Evolutionary conservation across 2,329 filamentous ascomycete species (phyloP).

Genomic region (Stachybotrys chartarum): DNA sequence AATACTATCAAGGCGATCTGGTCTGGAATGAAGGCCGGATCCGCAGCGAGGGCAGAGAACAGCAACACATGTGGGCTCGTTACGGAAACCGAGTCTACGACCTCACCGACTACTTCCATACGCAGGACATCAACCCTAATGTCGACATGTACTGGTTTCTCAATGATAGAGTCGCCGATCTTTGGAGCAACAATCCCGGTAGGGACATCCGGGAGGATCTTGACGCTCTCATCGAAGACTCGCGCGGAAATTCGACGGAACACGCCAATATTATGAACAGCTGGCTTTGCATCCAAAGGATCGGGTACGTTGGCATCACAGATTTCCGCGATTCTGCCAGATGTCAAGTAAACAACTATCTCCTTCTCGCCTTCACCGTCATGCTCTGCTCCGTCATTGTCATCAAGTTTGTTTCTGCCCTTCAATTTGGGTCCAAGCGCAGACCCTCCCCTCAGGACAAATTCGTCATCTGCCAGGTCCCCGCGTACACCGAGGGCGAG

Average conservation of each 20-base stretch:
- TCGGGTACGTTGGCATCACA: constrained; percentile 73
- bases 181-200: constrained; percentile 73
- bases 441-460: constrained; percentile 90
- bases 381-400: constrained; percentile 73
- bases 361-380: constrained; percentile 81
- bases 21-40: constrained; percentile 61
- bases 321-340: constrained; percentile 74
- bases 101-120: constrained; percentile 85
- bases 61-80: constrained; percentile 71
- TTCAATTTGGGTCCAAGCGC: constrained; percentile 89
- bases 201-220: constrained; percentile 65
- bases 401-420: constrained; percentile 84
- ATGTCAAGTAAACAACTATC: constrained; percentile 87
- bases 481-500: constrained; percentile 96
- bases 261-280: constrained; percentile 52
- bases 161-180: constrained; percentile 55
- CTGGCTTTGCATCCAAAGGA: constrained; percentile 72
- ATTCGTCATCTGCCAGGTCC: constrained; percentile 97
- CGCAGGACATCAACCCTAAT: constrained; percentile 51
- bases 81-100: constrained; percentile 76
- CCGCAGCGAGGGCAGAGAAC: constrained; percentile 55
- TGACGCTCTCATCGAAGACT: constrained; percentile 42
- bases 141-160: constrained; percentile 61
- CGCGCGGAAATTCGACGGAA: constrained; percentile 43
- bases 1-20: constrained; percentile 81